Evolutionary conservation across 1,284 basidiomycete species (phyloP), one percentile per base, ranked within the genome.

Genomic region (Leucoagaricus sp.): DNA sequence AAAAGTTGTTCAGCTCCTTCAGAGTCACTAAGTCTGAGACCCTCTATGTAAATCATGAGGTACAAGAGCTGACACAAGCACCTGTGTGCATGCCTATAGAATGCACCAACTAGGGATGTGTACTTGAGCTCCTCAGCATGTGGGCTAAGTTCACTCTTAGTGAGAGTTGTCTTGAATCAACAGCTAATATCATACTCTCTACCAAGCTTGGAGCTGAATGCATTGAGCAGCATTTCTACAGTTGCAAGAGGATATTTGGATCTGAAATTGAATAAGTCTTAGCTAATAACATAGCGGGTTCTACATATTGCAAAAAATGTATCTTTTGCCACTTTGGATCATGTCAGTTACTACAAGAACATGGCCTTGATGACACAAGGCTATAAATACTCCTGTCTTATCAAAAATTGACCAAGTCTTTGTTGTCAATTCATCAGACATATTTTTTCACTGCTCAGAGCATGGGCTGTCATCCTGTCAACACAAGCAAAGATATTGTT

Each of bases 191-290:
- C 64, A 41, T 67, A 75, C 0, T 69, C 68, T 1, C 59, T 53
- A 0, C 63, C 68, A n/a, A 73, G 44, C 13, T 63, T 48, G 0
- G 26, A 13, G 0, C 70, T 67, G 48, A 72, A 65, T 1, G 55
- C 49, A 4, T 65, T 45, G 12, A 75, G 50, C 0, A 75, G 59
- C 9, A 46, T 50, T 0, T 64, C 42, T 0, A 71, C 58, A 19
- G 68, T 51, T 0, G 71, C 67, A 0, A 75, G 61, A 0, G 66
- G 65, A 53, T 76, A 76, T 49, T 75, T 74, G 0, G 71, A 38
- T 4, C 36, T 38, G 36, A 38, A 33, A 33, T n/a, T n/a, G n/a
- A n/a, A n/a, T n/a, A n/a, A n/a, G n/a, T n/a, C n/a, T n/a, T n/a
- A n/a, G n/a, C n/a, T n/a, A n/a, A n/a, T n/a, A n/a, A n/a, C n/a